Evolutionary conservation across 768 basidiomycete genomes (phyloP), one percentile per base, ranked within the genome.

Genomic region (Lactarius quietus): DNA sequence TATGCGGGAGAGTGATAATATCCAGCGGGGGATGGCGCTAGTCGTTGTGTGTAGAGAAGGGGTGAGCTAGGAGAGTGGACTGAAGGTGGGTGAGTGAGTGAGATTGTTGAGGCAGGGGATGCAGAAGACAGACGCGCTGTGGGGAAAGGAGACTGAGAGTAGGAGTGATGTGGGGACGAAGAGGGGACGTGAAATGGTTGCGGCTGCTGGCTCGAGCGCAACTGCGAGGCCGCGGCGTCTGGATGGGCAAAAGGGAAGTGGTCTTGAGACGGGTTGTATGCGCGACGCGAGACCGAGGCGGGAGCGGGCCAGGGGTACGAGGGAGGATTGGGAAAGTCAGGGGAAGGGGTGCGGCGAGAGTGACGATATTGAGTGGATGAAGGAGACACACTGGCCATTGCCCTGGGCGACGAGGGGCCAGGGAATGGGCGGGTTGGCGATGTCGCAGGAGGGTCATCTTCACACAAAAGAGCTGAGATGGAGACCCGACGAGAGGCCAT

Each of bases 381-480:
- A n/a, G 64, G 56, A 31, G 60, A 57, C 9, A 58, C 55, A 23
- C 53, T 58, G 36, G 66, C 55, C 28, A 31, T 28, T 23, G 48
- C 28, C 53, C 41, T 65, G 54, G 63, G 56, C 59, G 43, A 61
- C 9, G 35, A 58, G 26, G 45, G 36, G 33, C n/a, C 29, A 55
- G 28, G 69, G 28, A 14, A 33, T n/a, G 54, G 59, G 45, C 39
- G 63, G 60, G 33, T 52, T 7, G 38, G 41, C 10, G 45, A 59
- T 4, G 43, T 66, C 4, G 61, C 6, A 7, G 65, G 63, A 10
- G 55, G 51, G 18, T 68, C 71, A 67, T 80, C 83, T 70, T 81
- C 77, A 72, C 87, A 90, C 35, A 91, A 82, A 43, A 92, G 83
- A 9, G 88, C 89, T 17, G 88, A 87, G 28, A 92, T 92, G 71